Base-by-base conservation (phyloP, 148 eudicot species). In the Vaccinium darrowii region DNA sequence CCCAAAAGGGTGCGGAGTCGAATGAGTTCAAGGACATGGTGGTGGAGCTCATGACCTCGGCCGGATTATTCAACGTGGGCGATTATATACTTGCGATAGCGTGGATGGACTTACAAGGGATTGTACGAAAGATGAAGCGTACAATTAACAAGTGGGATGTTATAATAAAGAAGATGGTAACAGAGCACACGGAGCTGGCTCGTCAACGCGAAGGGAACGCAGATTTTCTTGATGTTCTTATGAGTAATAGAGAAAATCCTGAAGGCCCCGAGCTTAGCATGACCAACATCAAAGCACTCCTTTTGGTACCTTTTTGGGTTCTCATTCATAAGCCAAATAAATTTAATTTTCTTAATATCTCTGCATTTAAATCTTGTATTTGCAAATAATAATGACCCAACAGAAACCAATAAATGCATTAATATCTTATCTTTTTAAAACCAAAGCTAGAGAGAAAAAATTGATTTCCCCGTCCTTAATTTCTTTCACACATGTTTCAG, bases 71-170 rank as follows among this genome's bases (percentile, higher is more conserved):
- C 49, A 84, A 87, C 33, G 67, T 87, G 7, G 89, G 89, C 0
- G 86, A 87, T 54, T 87, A 80, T 47, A 87, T 87, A 19, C 86
- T 86, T 0, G 76, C 84, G 23, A 81, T 87, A 1, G 78, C 84
- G 13, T 87, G 89, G 89, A 84, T 87, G 86, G 88, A 87, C 81
- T 18, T 87, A 81, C 86, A 87, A 53, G 88, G 88, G 19, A 82
- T 88, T 36, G 39, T 36, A 36, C 16, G 87, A 84, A 60, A 43
- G 78, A 89, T 89, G 91, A 87, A 87, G 62, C 21, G 47, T 14
- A 81, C 91, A 87, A 36, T 36, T 39, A 79, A 75, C 79, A 87
- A 67, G 43, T 67, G 85, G 27, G 91, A 89, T 67, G 79, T 3
- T 0, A 74, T 89, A 30, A 23, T 87, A 7, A 53, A 79, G 3